These are phyloP conservation scores for Talaromyces liani DNA, from an alignment of 495 filamentous ascomycete species.

Conservation along the genomic window DNA sequence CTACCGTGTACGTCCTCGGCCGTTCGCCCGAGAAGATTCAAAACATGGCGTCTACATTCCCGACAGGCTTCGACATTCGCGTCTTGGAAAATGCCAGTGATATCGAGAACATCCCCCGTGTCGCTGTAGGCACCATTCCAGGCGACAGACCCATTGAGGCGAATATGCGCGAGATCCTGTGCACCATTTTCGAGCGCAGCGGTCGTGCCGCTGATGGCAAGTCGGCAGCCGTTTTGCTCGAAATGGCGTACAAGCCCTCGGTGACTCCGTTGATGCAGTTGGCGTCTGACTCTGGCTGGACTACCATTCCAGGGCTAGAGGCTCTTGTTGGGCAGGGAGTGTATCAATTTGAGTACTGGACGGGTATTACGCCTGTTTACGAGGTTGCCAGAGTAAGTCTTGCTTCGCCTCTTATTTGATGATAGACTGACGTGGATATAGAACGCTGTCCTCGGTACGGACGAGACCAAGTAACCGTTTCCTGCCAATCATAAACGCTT, in stretches of 20 bases:
- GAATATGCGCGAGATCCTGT: constrained; percentile 59
- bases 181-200: constrained; percentile 49
- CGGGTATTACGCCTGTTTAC: constrained; percentile 65
- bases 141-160: constrained; percentile 79
- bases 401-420: neutral
- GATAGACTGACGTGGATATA: neutral
- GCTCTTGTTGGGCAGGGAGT: constrained; percentile 85
- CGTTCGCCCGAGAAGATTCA: constrained; percentile 61
- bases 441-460: constrained; percentile 7
- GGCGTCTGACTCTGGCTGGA: constrained; percentile 75
- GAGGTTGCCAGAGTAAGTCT: constrained; percentile 46
- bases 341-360: constrained; percentile 76
- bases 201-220: constrained; percentile 17
- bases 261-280: constrained; percentile 81
- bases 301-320: constrained; percentile 77
- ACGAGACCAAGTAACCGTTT: neutral
- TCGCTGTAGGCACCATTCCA: constrained; percentile 86
- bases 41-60: constrained; percentile 64
- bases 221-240: constrained; percentile 55
- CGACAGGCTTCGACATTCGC: constrained; percentile 63
- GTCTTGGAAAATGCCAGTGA: constrained; percentile 47
- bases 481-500: too few relatives aligned
- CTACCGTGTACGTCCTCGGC: constrained; percentile 80
- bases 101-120: constrained; percentile 47
- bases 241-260: constrained; percentile 94